Conservation (phyloP, 768 basidiomycete genomes). For the Hebeloma cylindrosporum region DNA sequence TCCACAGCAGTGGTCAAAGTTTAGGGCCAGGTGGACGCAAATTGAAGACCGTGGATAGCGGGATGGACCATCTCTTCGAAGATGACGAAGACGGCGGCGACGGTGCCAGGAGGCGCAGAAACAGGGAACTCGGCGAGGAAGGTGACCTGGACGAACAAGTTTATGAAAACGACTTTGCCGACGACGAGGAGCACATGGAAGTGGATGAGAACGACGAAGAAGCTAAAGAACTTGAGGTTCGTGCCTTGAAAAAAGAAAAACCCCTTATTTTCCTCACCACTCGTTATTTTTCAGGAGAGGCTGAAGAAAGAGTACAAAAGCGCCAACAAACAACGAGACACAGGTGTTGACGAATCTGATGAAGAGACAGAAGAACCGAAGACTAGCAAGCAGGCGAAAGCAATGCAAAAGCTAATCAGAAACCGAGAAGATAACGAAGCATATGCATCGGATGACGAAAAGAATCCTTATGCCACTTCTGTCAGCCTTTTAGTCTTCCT, state of each 20-base stretch:
- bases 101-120: constrained; percentile 39
- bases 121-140: constrained; percentile 68
- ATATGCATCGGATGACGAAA: constrained; percentile 82
- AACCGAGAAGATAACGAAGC: constrained; percentile 80
- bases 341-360: constrained; percentile 70
- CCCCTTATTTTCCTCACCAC: constrained; percentile 6
- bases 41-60: constrained; percentile 69
- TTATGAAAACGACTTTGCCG: constrained; percentile 83
- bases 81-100: constrained; percentile 62
- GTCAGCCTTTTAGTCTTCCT: constrained; percentile 38
- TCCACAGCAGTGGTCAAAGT: constrained; percentile 52
- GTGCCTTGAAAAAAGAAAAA: constrained; percentile 18
- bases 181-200: constrained; percentile 80
- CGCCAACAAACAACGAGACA: constrained; percentile 74
- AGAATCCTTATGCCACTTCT: constrained; percentile 81
- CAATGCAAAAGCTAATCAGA: constrained; percentile 83
- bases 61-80: constrained; percentile 58
- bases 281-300: constrained; percentile 57
- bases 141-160: constrained; percentile 82
- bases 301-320: constrained; percentile 78
- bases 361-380: constrained; percentile 67
- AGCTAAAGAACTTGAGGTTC: constrained; percentile 77
- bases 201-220: constrained; percentile 81
- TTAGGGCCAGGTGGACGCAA: constrained; percentile 68
- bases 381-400: constrained; percentile 70